phyloP scores from a whole-genome alignment of 306 rosid species.

The Mimosa pudica region DNA sequence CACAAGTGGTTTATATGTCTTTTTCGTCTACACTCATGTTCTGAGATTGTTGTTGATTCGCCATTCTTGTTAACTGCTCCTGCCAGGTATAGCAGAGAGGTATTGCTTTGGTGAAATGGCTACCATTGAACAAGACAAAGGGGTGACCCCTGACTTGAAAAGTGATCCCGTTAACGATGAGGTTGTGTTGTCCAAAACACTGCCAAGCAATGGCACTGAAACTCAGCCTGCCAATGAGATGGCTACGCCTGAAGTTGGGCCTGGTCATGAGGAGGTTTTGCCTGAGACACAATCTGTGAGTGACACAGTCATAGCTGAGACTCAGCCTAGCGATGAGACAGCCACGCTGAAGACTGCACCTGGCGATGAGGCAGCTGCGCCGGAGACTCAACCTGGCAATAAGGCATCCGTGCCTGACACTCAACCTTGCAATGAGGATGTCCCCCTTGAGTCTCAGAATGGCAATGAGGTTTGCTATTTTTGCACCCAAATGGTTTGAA shows the following conservation, averaged over 20 bases:
- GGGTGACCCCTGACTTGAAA: slow-evolving; percentile 34
- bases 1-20: slow-evolving; percentile 15
- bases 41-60: not conserved
- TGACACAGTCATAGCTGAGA: not conserved
- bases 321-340: slow-evolving; percentile 12
- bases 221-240: not conserved
- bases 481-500: not conserved
- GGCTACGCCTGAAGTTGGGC: slow-evolving; percentile 7
- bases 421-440: slow-evolving; percentile 15
- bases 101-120: slow-evolving; percentile 42
- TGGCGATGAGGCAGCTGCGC: slow-evolving; percentile 23
- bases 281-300: slow-evolving; percentile 29
- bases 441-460: slow-evolving; percentile 15
- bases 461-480: slow-evolving; percentile 9
- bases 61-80: slow-evolving; percentile 8
- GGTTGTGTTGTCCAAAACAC: not conserved
- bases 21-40: not conserved
- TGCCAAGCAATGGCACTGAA: slow-evolving; percentile 19
- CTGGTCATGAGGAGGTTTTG: not conserved
- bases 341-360: slow-evolving; percentile 10
- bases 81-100: slow-evolving; percentile 42
- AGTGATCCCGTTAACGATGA: slow-evolving; percentile 22
- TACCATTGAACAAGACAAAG: slow-evolving; percentile 51
- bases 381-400: slow-evolving; percentile 25
- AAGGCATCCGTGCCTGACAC: slow-evolving; percentile 1